These are phyloP conservation scores for Litchi chinensis DNA, from an alignment of 345 rosid genomes.

Conservation along the genomic window DNA sequence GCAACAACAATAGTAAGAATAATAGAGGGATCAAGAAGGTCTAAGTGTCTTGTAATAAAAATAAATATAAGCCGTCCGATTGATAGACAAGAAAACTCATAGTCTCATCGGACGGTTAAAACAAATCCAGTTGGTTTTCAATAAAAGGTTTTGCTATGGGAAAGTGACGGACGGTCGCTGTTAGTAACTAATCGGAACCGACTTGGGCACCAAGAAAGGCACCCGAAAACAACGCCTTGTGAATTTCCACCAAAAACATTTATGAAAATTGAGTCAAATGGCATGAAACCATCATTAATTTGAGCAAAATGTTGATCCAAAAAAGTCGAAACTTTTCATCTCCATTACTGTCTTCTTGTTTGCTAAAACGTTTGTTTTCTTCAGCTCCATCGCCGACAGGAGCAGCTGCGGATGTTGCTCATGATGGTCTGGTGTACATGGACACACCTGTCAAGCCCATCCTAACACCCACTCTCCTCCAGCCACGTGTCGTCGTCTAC, in stretches of 20 bases:
- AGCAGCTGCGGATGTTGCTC: slow-evolving; percentile 40
- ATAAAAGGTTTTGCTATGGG: not conserved
- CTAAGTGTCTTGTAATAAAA: not conserved
- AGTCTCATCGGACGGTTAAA: not conserved
- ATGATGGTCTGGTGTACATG: slow-evolving; percentile 38
- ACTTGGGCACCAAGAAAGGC: slow-evolving; percentile 28
- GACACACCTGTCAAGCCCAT: slow-evolving; percentile 34
- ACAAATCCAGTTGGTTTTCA: not conserved
- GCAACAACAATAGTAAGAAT: no score
- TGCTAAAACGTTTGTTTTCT: not conserved
- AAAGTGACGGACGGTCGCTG: not conserved
- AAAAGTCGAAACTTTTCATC: not conserved
- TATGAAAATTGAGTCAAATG: not conserved
- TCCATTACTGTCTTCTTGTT: slow-evolving; percentile 15
- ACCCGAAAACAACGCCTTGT: not conserved
- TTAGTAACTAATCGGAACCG: not conserved
- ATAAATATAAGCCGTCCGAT: not conserved
- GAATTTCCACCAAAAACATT: not conserved
- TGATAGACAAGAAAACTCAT: not conserved
- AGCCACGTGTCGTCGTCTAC: slow-evolving; percentile 90
- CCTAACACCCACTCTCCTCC: slow-evolving; percentile 53
- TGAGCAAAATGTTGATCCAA: slow-evolving; percentile 15
- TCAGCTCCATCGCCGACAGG: slow-evolving; percentile 28
- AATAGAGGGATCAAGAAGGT: no score
- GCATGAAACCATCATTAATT: not conserved